Evolutionary conservation across 192 early-diverging fungal species (phyloP).

Genomic region (Entomortierella chlamydospora): DNA sequence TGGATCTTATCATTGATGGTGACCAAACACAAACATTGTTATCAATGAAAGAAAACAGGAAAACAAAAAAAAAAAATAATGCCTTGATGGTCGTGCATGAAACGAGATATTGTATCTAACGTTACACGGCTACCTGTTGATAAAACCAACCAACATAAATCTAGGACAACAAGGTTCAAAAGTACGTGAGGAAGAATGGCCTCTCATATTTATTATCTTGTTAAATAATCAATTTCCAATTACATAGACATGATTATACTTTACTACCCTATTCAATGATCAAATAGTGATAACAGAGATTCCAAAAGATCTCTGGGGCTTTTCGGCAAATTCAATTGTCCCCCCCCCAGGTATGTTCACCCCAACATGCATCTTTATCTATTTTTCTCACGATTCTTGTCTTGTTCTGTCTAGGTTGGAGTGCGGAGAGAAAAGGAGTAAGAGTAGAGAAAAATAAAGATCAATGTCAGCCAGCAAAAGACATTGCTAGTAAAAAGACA

Average conservation of each 20-base stretch:
- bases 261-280: not conserved
- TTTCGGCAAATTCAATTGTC: not conserved
- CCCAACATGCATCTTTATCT: not conserved
- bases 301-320: not conserved
- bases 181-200: too few relatives aligned
- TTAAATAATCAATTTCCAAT: too few relatives aligned
- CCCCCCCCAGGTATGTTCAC: not conserved
- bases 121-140: not conserved
- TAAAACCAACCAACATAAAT: not conserved
- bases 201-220: too few relatives aligned
- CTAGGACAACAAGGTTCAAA: not conserved
- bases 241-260: too few relatives aligned
- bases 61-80: too few relatives aligned
- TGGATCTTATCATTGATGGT: not conserved
- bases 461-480: conserved; percentile 1
- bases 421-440: too few relatives aligned
- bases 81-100: not conserved
- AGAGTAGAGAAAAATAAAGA: not conserved
- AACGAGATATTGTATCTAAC: conserved; percentile 11
- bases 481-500: not conserved
- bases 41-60: too few relatives aligned
- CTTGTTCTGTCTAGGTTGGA: not conserved
- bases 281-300: not conserved
- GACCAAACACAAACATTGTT: too few relatives aligned
- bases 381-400: not conserved